Conservation (phyloP, 2,329 filamentous ascomycete genomes). For the Penicillium sp. region DNA sequence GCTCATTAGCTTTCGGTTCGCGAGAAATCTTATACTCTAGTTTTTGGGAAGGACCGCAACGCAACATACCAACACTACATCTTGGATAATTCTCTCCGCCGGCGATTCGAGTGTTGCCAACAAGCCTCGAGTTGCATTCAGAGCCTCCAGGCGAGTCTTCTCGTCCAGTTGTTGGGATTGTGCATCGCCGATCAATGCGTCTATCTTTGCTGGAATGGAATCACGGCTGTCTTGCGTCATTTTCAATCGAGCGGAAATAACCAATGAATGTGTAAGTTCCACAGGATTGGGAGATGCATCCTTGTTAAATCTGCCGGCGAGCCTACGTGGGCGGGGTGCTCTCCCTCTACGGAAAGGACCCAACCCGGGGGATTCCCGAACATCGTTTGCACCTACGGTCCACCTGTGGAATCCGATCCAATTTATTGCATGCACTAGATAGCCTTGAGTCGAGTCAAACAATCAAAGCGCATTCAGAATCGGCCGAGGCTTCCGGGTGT, state of each 20-base stretch:
- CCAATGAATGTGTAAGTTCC: background rate
- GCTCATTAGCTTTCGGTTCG: too few relatives aligned
- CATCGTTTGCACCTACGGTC: background rate
- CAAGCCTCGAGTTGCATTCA: slow-evolving; percentile 12
- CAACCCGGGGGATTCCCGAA: background rate
- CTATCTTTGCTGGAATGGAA: slow-evolving; percentile 1
- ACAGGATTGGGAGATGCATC: background rate
- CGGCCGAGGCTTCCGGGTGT: too few relatives aligned
- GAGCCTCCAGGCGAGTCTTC: slow-evolving; percentile 8
- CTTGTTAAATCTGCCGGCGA: background rate
- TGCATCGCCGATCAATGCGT: slow-evolving; percentile 3
- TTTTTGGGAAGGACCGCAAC: background rate
- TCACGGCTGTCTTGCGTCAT: background rate
- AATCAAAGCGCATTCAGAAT: too few relatives aligned
- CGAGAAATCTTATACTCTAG: too few relatives aligned
- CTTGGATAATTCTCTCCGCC: slow-evolving; percentile 16
- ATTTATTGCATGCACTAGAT: too few relatives aligned
- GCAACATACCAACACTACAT: slow-evolving; percentile 17
- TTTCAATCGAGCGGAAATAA: background rate
- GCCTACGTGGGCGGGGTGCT: background rate
- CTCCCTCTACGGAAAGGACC: background rate
- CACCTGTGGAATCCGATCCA: background rate
- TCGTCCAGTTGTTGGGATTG: slow-evolving; percentile 10
- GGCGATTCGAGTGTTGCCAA: slow-evolving; percentile 13
- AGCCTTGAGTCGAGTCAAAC: too few relatives aligned